Conservation (phyloP, 495 filamentous ascomycete species). For the Platismatia glauca region DNA sequence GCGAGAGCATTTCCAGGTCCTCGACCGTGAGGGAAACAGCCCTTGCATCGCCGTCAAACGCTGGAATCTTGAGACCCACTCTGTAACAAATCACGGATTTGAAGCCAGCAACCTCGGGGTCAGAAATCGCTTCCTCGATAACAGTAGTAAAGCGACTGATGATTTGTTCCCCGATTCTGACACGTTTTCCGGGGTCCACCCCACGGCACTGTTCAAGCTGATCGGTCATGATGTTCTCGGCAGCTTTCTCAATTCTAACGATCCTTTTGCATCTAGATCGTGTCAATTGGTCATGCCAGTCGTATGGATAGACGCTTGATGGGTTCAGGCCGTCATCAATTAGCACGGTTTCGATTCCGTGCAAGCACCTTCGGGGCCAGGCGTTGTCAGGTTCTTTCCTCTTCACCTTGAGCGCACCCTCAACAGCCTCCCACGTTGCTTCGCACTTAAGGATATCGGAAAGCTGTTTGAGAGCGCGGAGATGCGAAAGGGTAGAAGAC, state of each 20-base stretch:
- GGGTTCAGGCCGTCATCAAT: constrained; percentile 68
- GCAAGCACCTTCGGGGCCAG: constrained; percentile 55
- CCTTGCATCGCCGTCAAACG: constrained; percentile 21
- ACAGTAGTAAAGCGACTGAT: constrained; percentile 36
- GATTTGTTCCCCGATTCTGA: constrained; percentile 32
- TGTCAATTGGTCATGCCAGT: constrained; percentile 65
- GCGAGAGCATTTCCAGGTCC: constrained; percentile 19
- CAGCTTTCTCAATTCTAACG: constrained; percentile 74
- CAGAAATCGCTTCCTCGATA: constrained; percentile 46
- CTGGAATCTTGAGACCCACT: constrained; percentile 55
- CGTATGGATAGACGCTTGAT: constrained; percentile 49
- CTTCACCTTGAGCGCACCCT: constrained; percentile 47
- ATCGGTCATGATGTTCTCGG: constrained; percentile 51
- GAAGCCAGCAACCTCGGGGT: constrained; percentile 70
- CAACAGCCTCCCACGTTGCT: constrained; percentile 53
- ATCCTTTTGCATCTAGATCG: constrained; percentile 59
- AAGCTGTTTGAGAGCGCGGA: constrained; percentile 63
- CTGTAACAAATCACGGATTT: constrained; percentile 82
- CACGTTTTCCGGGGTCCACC: constrained; percentile 11
- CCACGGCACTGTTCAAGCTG: constrained; percentile 27
- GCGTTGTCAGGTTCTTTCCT: constrained; percentile 46
- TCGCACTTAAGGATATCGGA: constrained; percentile 51
- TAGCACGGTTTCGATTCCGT: constrained; percentile 66
- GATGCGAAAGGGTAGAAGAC: constrained; percentile 53
- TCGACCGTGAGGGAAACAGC: constrained; percentile 27